A percentile compares a stretch with the other conserved stretches of the same genome.
Conservation (phyloP, 2,329 filamentous ascomycete genomes). For the Sphaerostilbella broomeana region DNA sequence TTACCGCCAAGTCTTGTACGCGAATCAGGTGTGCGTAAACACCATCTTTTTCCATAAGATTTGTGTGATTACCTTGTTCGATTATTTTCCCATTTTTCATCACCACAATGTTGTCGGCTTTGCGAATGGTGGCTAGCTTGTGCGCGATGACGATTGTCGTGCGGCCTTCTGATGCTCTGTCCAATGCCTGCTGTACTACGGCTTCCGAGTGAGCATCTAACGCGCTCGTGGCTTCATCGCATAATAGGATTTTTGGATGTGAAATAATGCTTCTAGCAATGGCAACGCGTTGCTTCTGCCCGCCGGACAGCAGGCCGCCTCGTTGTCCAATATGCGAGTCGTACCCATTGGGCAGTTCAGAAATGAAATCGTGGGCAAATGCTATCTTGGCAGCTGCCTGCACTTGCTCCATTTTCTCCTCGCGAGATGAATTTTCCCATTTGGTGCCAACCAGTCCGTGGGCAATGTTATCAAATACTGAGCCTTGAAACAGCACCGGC, state of each 20-base stretch:
- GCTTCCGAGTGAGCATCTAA: conserved; percentile 35
- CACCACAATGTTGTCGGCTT: conserved; percentile 59
- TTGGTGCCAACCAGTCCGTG: conserved; percentile 40
- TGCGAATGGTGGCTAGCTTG: conserved; percentile 47
- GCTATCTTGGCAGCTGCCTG: conserved; percentile 41
- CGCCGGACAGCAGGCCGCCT: conserved; percentile 58
- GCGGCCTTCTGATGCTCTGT: conserved; percentile 44
- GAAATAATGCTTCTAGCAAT: conserved; percentile 44
- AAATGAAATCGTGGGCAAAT: conserved; percentile 46
- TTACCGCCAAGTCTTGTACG: conserved; percentile 31
- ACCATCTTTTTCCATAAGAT: conserved; percentile 42
- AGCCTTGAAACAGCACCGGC: conserved; percentile 38
- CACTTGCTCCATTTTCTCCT: conserved; percentile 38
- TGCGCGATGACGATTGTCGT: conserved; percentile 61
- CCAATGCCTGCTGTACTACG: conserved; percentile 48
- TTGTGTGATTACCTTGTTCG: conserved; percentile 49
- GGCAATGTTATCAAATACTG: conserved; percentile 50
- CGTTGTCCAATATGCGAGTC: conserved; percentile 55
- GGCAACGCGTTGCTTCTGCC: conserved; percentile 58
- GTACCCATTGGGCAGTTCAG: conserved; percentile 38
- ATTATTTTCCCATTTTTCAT: conserved; percentile 49
- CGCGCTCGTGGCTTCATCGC: conserved; percentile 61
- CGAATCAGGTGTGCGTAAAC: conserved; percentile 47
- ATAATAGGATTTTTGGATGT: conserved; percentile 47
- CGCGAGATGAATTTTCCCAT: conserved; percentile 31